Base-by-base conservation (phyloP, 139 green algal species). In the Gonium pectorale region DNA sequence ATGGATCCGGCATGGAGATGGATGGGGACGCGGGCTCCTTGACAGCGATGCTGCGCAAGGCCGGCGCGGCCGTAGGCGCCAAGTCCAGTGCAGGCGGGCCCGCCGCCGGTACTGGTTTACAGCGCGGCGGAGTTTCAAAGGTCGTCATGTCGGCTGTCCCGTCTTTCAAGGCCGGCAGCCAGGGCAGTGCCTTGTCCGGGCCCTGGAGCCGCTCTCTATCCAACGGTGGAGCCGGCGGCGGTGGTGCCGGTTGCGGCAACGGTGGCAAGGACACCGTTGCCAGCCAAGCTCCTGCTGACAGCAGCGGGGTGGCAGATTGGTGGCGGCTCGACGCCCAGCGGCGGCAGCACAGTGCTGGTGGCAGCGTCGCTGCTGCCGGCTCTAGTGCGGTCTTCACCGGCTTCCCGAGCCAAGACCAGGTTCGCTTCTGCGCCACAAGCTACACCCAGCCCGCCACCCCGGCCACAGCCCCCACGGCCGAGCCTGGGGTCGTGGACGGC, bases 381-480 rank as follows among this genome's bases (percentile, higher is more conserved):
- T 54, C 73, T 31, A 81, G 73, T 29, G 72, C 33, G 43, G 70
- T 62, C 17, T 51, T 80, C 37, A 63, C 51, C 1, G 51, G 51
- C 26, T 63, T 44, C 29, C 69, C 44, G 69, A 43, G 41, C 43
- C 31, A 41, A 13, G 7, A 78, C 29, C 24, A n/a, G n/a, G n/a
- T 44, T 6, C 69, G 44, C 11, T 74, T 38, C 46, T 31, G 51
- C 26, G 24, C 51, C 3, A n/a, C 21, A 27, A 67, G 51, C 52
- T 2, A 59, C 38, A 69, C 73, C 1, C 54, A 59, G 21, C 73
- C 54, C 27, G 15, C 37, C 26, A 69, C 54, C 0, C 73, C 54
- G 2, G 40, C 54, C 11, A 44, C 22, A 3, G 31, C 38, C 26
- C 27, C 54, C 11, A 44, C 22, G 7, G 31, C 38, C 26, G 54